phyloP scores from a whole-genome alignment of 305 asterid species.

The Coffea humblotiana region DNA sequence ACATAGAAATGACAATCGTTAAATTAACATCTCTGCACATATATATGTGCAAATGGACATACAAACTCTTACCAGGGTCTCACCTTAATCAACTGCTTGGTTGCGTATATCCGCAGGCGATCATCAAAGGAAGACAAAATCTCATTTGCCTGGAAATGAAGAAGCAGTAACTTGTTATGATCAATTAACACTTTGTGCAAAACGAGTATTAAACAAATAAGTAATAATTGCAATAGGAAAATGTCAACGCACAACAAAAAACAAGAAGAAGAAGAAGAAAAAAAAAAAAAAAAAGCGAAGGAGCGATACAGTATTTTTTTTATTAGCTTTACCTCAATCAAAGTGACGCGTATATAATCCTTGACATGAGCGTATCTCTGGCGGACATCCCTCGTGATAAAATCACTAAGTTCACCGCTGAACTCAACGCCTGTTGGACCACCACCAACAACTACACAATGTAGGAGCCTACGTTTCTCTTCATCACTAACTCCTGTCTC shows the following conservation, averaged over 20 bases:
- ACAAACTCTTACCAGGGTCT: conserved; percentile 19
- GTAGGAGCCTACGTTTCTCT: conserved; percentile 83
- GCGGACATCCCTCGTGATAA: conserved; percentile 79
- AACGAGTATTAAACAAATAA: neutral
- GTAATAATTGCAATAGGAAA: neutral
- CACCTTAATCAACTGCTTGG: conserved; percentile 85
- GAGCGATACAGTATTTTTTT: neutral
- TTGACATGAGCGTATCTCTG: conserved; percentile 88
- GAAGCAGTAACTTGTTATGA: neutral
- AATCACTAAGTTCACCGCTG: conserved; percentile 97
- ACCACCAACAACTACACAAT: conserved; percentile 96
- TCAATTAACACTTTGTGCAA: neutral
- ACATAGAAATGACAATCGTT: neutral
- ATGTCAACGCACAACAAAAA: neutral
- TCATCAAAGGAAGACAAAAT: conserved; percentile 95
- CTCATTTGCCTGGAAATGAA: conserved; percentile 74
- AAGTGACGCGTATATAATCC: conserved; percentile 80
- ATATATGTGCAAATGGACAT: neutral
- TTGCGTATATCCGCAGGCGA: conserved; percentile 80
- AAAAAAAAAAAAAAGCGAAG: neutral
- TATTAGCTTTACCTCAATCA: conserved; percentile 68
- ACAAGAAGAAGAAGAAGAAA: neutral
- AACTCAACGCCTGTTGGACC: conserved; percentile 99
- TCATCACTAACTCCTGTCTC: conserved; percentile 74
- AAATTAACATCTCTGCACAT: no score